Evolutionary conservation across 257 asterid genomes (phyloP).

Genomic region (Lantana camara): DNA sequence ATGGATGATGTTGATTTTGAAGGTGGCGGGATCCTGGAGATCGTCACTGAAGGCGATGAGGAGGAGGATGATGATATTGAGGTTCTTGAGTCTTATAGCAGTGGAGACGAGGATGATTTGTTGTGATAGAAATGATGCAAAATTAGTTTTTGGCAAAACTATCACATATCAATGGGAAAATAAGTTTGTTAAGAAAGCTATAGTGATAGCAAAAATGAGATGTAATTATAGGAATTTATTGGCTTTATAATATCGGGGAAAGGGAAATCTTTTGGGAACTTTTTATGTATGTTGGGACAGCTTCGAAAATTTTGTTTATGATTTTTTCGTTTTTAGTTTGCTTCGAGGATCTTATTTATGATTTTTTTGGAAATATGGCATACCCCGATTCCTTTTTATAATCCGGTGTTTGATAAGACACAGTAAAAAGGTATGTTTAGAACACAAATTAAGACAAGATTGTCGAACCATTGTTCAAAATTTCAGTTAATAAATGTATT

Average conservation of each 20-base stretch:
- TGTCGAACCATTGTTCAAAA: too few species aligned
- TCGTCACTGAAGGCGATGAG: conserved; percentile 68
- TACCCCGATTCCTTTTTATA: not conserved
- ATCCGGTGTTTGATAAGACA: too few species aligned
- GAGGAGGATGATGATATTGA: conserved; percentile 67
- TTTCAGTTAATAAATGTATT: too few species aligned
- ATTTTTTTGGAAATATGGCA: too few species aligned
- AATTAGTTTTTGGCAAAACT: not conserved
- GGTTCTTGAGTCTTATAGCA: conserved; percentile 59
- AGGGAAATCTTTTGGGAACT: conserved; percentile 4
- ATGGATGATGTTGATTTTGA: conserved; percentile 63
- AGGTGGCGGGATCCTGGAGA: conserved; percentile 68
- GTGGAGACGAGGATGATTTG: conserved; percentile 73
- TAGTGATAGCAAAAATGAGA: conserved; percentile 8
- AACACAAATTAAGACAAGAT: too few species aligned
- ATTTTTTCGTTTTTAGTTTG: not conserved
- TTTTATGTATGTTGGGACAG: not conserved
- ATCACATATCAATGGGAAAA: not conserved
- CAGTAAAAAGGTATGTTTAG: too few species aligned
- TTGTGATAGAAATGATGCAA: conserved; percentile 16
- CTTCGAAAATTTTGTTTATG: conserved; percentile 26
- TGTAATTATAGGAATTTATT: conserved; percentile 33
- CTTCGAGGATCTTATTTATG: not conserved
- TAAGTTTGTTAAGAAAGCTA: conserved; percentile 10
- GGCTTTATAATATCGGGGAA: conserved; percentile 17